Conservation (phyloP, 441 rosid genomes). For the Erodium texanum region DNA sequence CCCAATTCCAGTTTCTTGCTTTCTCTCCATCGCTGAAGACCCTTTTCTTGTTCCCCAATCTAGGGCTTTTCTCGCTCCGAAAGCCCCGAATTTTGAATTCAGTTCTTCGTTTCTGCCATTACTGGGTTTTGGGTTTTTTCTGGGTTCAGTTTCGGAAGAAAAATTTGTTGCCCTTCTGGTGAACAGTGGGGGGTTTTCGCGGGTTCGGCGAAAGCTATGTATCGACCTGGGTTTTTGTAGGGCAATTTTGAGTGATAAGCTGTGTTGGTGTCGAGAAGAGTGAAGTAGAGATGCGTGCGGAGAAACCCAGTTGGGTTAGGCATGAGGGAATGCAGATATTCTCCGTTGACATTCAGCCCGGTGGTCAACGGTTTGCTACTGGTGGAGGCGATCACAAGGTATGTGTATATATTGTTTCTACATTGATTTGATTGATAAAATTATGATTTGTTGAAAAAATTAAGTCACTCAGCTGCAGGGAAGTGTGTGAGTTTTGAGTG, state of each 20-base stretch:
- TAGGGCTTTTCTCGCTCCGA: neutral
- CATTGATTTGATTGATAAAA: neutral
- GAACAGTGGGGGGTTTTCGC: too few relatives aligned
- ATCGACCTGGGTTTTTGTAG: neutral
- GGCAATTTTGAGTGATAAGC: neutral
- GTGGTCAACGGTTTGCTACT: constrained; percentile 86
- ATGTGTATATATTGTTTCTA: neutral
- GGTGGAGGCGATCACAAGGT: constrained; percentile 99
- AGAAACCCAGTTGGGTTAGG: constrained; percentile 91
- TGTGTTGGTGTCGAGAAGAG: neutral
- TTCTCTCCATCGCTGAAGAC: neutral
- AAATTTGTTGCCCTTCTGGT: too few relatives aligned
- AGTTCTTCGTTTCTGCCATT: neutral
- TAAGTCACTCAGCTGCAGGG: neutral
- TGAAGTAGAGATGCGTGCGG: constrained; percentile 66
- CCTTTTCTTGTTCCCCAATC: neutral
- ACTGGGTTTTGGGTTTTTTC: neutral
- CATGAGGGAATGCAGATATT: constrained; percentile 96
- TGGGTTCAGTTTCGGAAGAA: neutral
- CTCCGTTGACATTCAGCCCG: constrained; percentile 95
- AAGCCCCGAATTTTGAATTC: neutral
- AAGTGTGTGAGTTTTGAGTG: neutral
- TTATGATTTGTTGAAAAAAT: neutral
- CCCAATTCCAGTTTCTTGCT: neutral
- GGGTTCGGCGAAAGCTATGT: neutral